phyloP scores from a whole-genome alignment of 2,329 filamentous ascomycete genomes.

The Claviceps pazoutovae region DNA sequence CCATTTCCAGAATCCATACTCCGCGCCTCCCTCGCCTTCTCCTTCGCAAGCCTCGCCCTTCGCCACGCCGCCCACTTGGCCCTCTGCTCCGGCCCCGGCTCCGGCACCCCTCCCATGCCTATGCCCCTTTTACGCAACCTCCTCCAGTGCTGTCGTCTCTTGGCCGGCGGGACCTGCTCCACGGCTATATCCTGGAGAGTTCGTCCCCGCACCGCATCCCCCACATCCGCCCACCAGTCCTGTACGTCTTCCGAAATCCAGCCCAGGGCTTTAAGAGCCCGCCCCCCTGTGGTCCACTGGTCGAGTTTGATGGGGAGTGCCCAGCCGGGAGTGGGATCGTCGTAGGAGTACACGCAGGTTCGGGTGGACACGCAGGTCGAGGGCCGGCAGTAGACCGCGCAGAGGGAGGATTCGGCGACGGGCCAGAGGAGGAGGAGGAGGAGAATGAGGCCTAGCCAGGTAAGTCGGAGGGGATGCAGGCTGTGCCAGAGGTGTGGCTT shows the following conservation, averaged over 20 bases:
- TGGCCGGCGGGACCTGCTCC: slow-evolving; percentile 28
- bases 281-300: slow-evolving; percentile 43
- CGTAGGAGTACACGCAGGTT: slow-evolving; percentile 38
- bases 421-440: slow-evolving; percentile 37
- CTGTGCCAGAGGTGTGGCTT: slow-evolving; percentile 33
- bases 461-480: slow-evolving; percentile 31
- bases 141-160: slow-evolving; percentile 34
- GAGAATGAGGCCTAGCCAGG: slow-evolving; percentile 32
- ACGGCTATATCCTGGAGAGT: slow-evolving; percentile 31
- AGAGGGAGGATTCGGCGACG: slow-evolving; percentile 38
- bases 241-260: slow-evolving; percentile 27
- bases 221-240: slow-evolving; percentile 33
- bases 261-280: slow-evolving; percentile 26
- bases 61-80: slow-evolving; percentile 33
- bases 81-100: slow-evolving; percentile 23
- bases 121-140: slow-evolving; percentile 33
- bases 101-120: not conserved
- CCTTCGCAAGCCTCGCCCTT: slow-evolving; percentile 23
- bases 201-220: slow-evolving; percentile 30
- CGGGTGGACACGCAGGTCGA: slow-evolving; percentile 30
- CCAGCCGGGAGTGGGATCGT: slow-evolving; percentile 46
- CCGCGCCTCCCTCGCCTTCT: slow-evolving; percentile 24
- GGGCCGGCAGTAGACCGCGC: slow-evolving; percentile 39
- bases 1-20: slow-evolving; percentile 23
- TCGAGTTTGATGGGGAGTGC: slow-evolving; percentile 49